phyloP scores from a whole-genome alignment of 805 yeast species.

The Starmera amethionina region DNA sequence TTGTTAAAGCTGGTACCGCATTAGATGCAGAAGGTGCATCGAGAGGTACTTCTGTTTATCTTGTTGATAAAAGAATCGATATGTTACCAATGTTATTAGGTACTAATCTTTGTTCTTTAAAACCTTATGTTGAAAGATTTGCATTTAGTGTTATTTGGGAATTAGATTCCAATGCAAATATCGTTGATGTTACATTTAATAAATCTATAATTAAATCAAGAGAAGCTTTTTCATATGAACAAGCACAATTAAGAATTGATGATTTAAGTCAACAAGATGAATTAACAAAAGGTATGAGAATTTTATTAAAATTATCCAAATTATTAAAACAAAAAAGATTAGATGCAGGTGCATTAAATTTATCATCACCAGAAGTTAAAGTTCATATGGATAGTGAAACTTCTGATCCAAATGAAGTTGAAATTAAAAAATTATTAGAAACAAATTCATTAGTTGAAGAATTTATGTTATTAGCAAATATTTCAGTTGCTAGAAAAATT shows the following conservation, averaged over 20 bases:
- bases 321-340: conserved; percentile 76
- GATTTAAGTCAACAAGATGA: conserved; percentile 70
- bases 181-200: conserved; percentile 66
- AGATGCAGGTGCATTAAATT: conserved; percentile 91
- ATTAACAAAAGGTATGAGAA: conserved; percentile 82
- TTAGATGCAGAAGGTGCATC: conserved; percentile 94
- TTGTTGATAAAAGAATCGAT: conserved; percentile 97
- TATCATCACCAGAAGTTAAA: conserved; percentile 97
- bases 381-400: conserved; percentile 97
- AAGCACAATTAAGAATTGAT: conserved; percentile 87
- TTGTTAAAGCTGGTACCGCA: conserved; percentile 87
- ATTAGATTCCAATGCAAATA: conserved; percentile 75
- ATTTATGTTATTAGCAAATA: conserved; percentile 95
- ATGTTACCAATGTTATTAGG: conserved; percentile 95
- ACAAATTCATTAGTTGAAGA: conserved; percentile 97
- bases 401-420: conserved; percentile 93
- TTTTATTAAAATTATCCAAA: conserved; percentile 68
- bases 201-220: conserved; percentile 86
- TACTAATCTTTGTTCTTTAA: conserved; percentile 89
- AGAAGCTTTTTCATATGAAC: conserved; percentile 90
- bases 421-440: conserved; percentile 75
- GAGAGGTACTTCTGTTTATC: conserved; percentile 93
- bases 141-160: conserved; percentile 97
- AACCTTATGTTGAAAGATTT: conserved; percentile 91
- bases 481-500: conserved; percentile 88